Base-by-base conservation (phyloP, 306 rosid genomes). In the Luffa acutangula region DNA sequence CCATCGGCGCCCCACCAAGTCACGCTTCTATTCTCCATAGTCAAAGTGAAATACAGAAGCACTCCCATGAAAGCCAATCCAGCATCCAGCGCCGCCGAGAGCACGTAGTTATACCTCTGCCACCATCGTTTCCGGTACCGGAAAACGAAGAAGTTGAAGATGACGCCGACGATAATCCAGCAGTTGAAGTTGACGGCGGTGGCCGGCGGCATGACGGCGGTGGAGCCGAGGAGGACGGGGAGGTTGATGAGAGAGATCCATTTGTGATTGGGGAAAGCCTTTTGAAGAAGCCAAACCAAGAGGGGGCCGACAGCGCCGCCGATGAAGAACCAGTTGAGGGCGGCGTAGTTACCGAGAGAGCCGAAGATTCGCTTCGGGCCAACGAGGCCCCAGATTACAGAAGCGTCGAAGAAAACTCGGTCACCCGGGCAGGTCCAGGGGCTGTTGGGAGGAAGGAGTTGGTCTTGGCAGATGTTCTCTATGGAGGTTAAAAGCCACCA, bases 1-100 rank as follows among this genome's bases (percentile, higher is more conserved):
- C 84, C 87, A 6, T 33, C 58, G 1, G 83, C 14, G 8, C 92
- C 95, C 95, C 95, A 89, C 93, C 95, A 90, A 0, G 75, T 0
- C 15, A 90, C 0, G 56, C 76, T 49, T 46, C 2, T 83, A 1
- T 41, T 77, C 15, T 72, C 53, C 84, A 77, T 67, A n/a, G 79
- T 81, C 14, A 39, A 83, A 4, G 73, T 51, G 71, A 90, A 87
- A 74, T 85, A 86, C 14, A 90, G 70, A 79, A 90, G 77, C 78
- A 87, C 85, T n/a, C 84, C 84, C 87, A 87, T 86, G 85, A 89
- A 87, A 25, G 87, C 86, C 74, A 85, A 36, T 3, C 88, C 88
- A 21, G 84, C 85, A 54, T 85, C 88, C 63, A 85, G 74, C 20
- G 85, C 88, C 34, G 85, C 85, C 1, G 88, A 85, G 3, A 85